A percentile compares a stretch with the other conserved stretches of the same genome.
Conservation (phyloP, 148 eudicot species). For the Nyssa sinensis region DNA sequence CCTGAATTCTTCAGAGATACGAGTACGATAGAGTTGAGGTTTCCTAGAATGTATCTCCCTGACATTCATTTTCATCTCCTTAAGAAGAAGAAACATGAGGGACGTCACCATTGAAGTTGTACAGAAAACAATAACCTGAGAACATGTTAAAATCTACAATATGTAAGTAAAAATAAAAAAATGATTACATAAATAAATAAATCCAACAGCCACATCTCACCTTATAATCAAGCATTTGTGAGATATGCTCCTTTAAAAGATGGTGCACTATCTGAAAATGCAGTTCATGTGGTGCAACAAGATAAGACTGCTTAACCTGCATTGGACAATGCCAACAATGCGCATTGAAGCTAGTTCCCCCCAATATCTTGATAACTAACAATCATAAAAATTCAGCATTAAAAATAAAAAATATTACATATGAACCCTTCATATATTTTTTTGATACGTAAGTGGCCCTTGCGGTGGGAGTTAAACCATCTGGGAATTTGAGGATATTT, state of each 20-base stretch:
- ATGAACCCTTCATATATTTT: too few species aligned
- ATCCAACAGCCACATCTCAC: constrained; percentile 29
- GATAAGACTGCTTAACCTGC: constrained; percentile 81
- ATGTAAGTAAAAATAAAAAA: constrained; percentile 14
- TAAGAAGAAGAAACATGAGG: constrained; percentile 71
- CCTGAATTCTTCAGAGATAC: constrained; percentile 78
- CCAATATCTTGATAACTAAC: too few species aligned
- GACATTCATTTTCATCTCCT: constrained; percentile 80
- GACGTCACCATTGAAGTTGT: constrained; percentile 86
- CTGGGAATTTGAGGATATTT: too few species aligned
- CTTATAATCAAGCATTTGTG: constrained; percentile 63
- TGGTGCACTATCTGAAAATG: constrained; percentile 76
- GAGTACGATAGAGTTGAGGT: constrained; percentile 77
- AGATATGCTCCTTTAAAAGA: constrained; percentile 67
- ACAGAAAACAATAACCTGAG: constrained; percentile 87
- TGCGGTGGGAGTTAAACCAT: too few species aligned
- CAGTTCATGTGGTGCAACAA: constrained; percentile 70
- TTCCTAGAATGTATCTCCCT: constrained; percentile 89
- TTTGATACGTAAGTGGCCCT: too few species aligned
- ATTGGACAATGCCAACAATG: constrained; percentile 7
- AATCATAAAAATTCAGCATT: too few species aligned
- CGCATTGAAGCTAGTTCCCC: background rate
- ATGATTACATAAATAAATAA: background rate
- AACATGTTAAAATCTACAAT: constrained; percentile 12
- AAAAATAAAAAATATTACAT: too few species aligned